These are phyloP conservation scores for Citrus reticulata DNA, from an alignment of 345 rosid species.

Conservation along the genomic window DNA sequence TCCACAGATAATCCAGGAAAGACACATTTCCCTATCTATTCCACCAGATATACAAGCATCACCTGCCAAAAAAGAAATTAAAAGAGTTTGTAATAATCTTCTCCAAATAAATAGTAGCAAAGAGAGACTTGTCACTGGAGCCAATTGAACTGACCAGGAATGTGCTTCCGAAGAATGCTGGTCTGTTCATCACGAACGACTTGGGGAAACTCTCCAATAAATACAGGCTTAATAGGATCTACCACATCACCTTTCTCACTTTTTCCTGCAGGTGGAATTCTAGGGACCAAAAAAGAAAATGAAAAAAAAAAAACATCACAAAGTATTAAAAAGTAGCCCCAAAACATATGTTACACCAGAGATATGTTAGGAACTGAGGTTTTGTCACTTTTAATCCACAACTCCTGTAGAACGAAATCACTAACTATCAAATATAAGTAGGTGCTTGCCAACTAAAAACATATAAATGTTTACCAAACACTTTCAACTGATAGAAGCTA, in stretches of 20 bases:
- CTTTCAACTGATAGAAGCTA: no score
- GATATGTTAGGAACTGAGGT: background rate
- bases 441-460: background rate
- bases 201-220: slow-evolving; percentile 85
- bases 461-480: no score
- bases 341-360: background rate
- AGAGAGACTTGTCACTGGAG: background rate
- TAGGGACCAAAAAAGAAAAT: slow-evolving; percentile 10
- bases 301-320: background rate
- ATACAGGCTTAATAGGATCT: slow-evolving; percentile 77
- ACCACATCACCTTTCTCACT: slow-evolving; percentile 42
- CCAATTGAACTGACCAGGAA: slow-evolving; percentile 51
- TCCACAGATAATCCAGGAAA: slow-evolving; percentile 75
- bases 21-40: slow-evolving; percentile 68
- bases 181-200: slow-evolving; percentile 68
- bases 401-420: background rate
- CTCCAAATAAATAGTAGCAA: background rate
- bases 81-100: slow-evolving; percentile 13
- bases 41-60: slow-evolving; percentile 59
- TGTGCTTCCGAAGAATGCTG: slow-evolving; percentile 36
- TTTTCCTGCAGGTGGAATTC: slow-evolving; percentile 48
- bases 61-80: slow-evolving; percentile 39
- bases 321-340: slow-evolving; percentile 2
- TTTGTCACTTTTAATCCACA: background rate
- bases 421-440: background rate